Conservation (phyloP, 2,329 filamentous ascomycete genomes). For the Cladophialophora immunda region DNA sequence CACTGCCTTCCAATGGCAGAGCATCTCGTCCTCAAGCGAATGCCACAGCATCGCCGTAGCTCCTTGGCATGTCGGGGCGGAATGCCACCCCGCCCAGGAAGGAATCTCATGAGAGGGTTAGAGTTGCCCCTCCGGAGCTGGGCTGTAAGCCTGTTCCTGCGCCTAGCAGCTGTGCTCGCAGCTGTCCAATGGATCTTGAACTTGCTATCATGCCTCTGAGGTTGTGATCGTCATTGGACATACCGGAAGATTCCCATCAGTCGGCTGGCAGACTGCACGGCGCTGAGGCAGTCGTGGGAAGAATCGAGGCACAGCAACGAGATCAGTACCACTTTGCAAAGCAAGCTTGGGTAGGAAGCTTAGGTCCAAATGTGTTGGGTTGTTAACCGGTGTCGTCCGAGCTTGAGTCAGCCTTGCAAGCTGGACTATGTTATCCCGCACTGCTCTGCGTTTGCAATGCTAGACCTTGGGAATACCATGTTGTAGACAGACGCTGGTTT, state of each 20-base stretch:
- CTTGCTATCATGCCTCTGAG: conserved; percentile 14
- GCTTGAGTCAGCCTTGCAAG: too few relatives aligned
- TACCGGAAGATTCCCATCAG: background rate
- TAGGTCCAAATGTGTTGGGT: too few relatives aligned
- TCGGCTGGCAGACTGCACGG: too few relatives aligned
- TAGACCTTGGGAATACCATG: too few relatives aligned
- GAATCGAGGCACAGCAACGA: background rate
- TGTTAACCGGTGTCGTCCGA: too few relatives aligned
- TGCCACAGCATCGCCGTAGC: conserved; percentile 7
- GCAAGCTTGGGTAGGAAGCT: too few relatives aligned
- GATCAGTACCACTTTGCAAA: too few relatives aligned
- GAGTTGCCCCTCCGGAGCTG: conserved; percentile 10
- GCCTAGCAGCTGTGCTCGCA: background rate
- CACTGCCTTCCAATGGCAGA: conserved; percentile 11
- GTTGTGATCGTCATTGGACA: conserved; percentile 5
- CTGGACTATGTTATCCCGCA: too few relatives aligned
- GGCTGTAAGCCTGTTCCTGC: conserved; percentile 6
- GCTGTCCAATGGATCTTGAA: conserved; percentile 7
- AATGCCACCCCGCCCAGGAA: conserved; percentile 13
- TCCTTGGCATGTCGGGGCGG: conserved; percentile 20
- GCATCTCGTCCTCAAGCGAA: background rate
- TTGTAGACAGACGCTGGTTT: too few relatives aligned
- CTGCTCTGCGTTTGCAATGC: too few relatives aligned
- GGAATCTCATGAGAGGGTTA: conserved; percentile 6
- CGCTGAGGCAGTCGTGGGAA: background rate